These are phyloP conservation scores for Collybiopsis confluens DNA, from an alignment of 768 basidiomycete species.

Conservation along the genomic window DNA sequence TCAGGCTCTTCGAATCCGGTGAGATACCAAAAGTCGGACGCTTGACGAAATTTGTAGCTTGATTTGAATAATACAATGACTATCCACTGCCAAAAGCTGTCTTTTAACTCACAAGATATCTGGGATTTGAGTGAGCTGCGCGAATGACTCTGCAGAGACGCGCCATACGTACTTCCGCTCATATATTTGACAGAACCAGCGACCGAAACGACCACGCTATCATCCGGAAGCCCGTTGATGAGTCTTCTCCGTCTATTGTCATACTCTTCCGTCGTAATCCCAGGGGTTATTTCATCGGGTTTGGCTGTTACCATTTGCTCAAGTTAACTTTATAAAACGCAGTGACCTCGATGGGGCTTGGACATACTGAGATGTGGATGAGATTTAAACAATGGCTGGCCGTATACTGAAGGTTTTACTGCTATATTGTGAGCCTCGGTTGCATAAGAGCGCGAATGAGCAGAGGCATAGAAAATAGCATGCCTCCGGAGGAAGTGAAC, in stretches of 20 bases:
- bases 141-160: neutral
- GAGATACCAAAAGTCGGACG: constrained; percentile 91
- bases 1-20: constrained; percentile 96
- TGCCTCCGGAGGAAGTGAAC: neutral
- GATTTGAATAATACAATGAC: too few species aligned
- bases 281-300: constrained; percentile 73
- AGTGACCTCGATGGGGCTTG: too few species aligned
- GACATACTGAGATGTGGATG: constrained; percentile 77
- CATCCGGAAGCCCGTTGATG: constrained; percentile 71
- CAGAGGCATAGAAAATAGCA: neutral
- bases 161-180: constrained; percentile 59
- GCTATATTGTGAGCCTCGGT: constrained; percentile 13
- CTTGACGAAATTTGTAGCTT: constrained; percentile 95
- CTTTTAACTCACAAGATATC: constrained; percentile 83
- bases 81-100: too few species aligned
- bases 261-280: constrained; percentile 76
- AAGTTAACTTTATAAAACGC: too few species aligned
- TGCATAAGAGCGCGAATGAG: constrained; percentile 16
- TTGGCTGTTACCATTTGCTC: constrained; percentile 42
- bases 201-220: constrained; percentile 69
- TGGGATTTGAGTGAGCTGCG: too few species aligned
- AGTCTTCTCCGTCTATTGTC: constrained; percentile 62
- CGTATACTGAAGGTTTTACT: constrained; percentile 69
- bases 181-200: constrained; percentile 84
- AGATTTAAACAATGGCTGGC: constrained; percentile 73